Evolutionary conservation across 225 moss, liverwort and hornwort genomes (phyloP).

Genomic region (Polytrichum commune): DNA sequence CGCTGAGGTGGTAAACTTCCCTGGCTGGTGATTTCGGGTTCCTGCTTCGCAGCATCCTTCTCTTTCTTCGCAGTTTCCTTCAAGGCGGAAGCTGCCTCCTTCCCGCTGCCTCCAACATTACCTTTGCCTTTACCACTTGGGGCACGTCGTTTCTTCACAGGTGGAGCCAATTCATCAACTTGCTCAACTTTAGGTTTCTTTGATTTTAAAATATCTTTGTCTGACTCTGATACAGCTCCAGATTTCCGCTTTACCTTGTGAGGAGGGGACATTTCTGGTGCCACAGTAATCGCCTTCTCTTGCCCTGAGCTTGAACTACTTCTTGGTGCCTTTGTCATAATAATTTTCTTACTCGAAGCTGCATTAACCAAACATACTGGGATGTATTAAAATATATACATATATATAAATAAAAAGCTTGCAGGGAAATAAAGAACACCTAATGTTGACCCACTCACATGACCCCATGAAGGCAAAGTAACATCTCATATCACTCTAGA

Average conservation of each 20-base stretch:
- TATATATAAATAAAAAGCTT: too few relatives aligned
- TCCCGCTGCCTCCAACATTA: slow-evolving; percentile 7
- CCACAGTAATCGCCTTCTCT: slow-evolving; percentile 15
- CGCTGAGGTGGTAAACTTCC: slow-evolving; percentile 27
- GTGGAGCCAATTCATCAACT: slow-evolving; percentile 14
- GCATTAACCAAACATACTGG: neutral
- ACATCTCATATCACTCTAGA: too few relatives aligned
- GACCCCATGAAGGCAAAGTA: too few relatives aligned
- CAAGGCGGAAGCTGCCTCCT: slow-evolving; percentile 7
- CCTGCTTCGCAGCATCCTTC: slow-evolving; percentile 22
- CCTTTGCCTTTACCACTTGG: slow-evolving; percentile 27
- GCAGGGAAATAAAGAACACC: too few relatives aligned
- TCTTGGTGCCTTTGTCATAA: slow-evolving; percentile 18
- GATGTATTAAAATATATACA: too few relatives aligned
- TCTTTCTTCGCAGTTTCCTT: slow-evolving; percentile 21
- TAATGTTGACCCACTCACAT: too few relatives aligned
- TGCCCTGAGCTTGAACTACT: slow-evolving; percentile 25
- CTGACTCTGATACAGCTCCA: slow-evolving; percentile 12
- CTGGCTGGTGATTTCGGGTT: slow-evolving; percentile 14
- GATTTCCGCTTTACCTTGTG: slow-evolving; percentile 34
- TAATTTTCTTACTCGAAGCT: slow-evolving; percentile 15
- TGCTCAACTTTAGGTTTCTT: slow-evolving; percentile 42
- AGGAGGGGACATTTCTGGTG: slow-evolving; percentile 11
- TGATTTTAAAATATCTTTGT: slow-evolving; percentile 13
- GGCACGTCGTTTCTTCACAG: slow-evolving; percentile 27